Conservation (phyloP, 768 basidiomycete species). For the Lanmaoa rubissima region DNA sequence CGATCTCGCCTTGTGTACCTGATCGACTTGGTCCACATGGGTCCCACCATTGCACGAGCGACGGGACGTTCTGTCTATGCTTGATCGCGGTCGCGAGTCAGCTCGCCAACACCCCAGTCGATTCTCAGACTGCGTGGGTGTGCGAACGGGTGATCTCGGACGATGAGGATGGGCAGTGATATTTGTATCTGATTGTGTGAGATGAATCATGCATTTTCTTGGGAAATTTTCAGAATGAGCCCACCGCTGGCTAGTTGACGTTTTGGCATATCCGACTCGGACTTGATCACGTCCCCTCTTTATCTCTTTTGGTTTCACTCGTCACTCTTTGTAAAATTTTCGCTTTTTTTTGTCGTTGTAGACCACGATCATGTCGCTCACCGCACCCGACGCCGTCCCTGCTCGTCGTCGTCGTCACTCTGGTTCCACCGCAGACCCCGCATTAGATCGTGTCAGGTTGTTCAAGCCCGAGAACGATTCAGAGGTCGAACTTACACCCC, state of each 20-base stretch:
- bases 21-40: background rate
- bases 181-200: conserved; percentile 25
- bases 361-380: conserved; percentile 16
- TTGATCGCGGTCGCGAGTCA: background rate
- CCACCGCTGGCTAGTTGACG: background rate
- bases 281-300: background rate
- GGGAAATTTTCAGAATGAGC: conserved; percentile 11
- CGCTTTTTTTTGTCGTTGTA: background rate
- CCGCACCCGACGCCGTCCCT: conserved; percentile 10
- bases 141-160: too few species aligned
- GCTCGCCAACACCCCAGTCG: too few species aligned
- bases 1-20: background rate
- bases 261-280: background rate
- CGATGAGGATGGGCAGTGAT: background rate
- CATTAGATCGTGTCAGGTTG: conserved; percentile 19
- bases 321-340: conserved; percentile 2
- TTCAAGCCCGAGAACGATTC: conserved; percentile 18
- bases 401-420: conserved; percentile 63
- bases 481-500: conserved; percentile 41
- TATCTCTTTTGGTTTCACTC: background rate
- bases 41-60: too few species aligned
- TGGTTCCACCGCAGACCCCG: conserved; percentile 44
- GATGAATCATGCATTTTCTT: background rate
- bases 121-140: background rate
- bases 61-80: background rate